A percentile compares a stretch with the other conserved stretches of the same genome.
Evolutionary conservation across 768 basidiomycete genomes (phyloP).

Genomic region (Mycena chlorophos): DNA sequence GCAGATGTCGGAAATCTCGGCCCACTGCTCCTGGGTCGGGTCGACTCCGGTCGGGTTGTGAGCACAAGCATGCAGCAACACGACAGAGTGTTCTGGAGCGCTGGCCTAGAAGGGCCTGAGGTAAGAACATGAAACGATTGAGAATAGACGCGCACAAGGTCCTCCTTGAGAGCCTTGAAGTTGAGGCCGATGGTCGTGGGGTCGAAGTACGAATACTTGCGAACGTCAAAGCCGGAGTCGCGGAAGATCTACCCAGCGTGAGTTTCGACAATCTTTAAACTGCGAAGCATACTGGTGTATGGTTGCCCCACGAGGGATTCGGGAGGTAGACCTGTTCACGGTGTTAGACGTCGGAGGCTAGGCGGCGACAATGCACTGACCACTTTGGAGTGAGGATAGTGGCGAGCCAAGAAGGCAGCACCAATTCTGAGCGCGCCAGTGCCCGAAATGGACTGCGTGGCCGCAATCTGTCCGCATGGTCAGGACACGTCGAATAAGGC

Average conservation of each 20-base stretch:
- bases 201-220: constrained; percentile 91
- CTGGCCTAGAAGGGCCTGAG: constrained; percentile 36
- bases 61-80: constrained; percentile 94
- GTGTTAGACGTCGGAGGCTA: not conserved
- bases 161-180: constrained; percentile 86
- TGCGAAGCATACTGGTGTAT: constrained; percentile 60
- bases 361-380: not conserved
- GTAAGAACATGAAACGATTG: not conserved
- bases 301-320: constrained; percentile 95
- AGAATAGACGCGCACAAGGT: constrained; percentile 55
- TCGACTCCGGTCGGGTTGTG: constrained; percentile 99
- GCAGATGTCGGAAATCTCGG: constrained; percentile 81
- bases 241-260: constrained; percentile 48
- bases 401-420: constrained; percentile 85
- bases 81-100: constrained; percentile 78
- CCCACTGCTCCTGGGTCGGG: constrained; percentile 92
- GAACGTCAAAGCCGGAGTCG: constrained; percentile 93
- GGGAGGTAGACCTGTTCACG: constrained; percentile 81
- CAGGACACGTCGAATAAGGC: constrained; percentile 10
- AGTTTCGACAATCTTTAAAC: not conserved
- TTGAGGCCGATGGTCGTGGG: constrained; percentile 90
- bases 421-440: constrained; percentile 97
- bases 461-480: constrained; percentile 57
- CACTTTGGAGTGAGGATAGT: constrained; percentile 82
- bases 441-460: constrained; percentile 94